Conservation (phyloP, 768 basidiomycete species). For the Phaffia tasmanica region DNA sequence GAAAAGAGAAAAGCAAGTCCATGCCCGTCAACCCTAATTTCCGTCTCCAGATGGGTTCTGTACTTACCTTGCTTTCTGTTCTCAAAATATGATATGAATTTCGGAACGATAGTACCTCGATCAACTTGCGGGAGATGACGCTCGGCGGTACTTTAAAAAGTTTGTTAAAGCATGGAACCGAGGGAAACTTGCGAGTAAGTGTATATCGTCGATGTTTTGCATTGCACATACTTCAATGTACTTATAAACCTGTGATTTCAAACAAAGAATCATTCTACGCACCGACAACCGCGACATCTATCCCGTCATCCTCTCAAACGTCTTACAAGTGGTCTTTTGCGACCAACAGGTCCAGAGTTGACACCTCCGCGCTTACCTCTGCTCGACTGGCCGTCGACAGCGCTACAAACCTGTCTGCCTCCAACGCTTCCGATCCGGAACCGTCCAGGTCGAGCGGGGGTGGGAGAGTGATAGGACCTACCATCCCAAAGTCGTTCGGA, state of each 20-base stretch:
- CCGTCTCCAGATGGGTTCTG: background rate
- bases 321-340: slow-evolving; percentile 24
- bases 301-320: slow-evolving; percentile 22
- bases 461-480: background rate
- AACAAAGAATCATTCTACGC: slow-evolving; percentile 10
- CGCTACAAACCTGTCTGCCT: slow-evolving; percentile 9
- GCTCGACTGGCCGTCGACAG: slow-evolving; percentile 17
- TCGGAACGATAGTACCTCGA: slow-evolving; percentile 15
- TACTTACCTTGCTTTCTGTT: background rate
- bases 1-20: slow-evolving; percentile 23
- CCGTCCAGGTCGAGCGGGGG: background rate
- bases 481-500: background rate
- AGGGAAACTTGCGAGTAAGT: slow-evolving; percentile 14
- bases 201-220: background rate
- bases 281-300: slow-evolving; percentile 5
- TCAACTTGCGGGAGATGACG: slow-evolving; percentile 19
- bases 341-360: slow-evolving; percentile 1
- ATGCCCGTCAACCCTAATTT: background rate
- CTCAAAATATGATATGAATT: background rate
- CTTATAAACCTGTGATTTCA: background rate
- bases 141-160: slow-evolving; percentile 24
- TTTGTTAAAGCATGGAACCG: slow-evolving; percentile 26
- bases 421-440: background rate
- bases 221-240: background rate
- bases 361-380: slow-evolving; percentile 7